These are phyloP conservation scores for Discostella stelligera DNA, from an alignment of 352 stramenopile genomes.

Conservation along the genomic window DNA sequence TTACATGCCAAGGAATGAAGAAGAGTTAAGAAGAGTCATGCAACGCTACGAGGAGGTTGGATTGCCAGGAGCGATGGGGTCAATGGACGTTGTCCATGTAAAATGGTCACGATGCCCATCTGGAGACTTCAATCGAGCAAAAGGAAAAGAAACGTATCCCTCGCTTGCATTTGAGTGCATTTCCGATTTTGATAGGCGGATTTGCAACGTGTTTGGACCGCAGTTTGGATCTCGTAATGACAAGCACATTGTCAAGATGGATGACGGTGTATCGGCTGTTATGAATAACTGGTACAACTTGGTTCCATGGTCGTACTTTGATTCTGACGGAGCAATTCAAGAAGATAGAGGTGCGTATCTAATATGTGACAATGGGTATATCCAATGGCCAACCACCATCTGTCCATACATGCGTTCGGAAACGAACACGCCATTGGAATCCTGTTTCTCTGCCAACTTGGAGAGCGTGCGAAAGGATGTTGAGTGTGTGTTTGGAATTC, in stretches of 20 bases:
- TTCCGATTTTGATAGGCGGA: conserved; percentile 8
- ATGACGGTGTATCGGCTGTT: conserved; percentile 21
- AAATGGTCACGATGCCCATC: conserved; percentile 35
- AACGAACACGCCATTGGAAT: not conserved
- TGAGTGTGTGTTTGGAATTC: conserved; percentile 52
- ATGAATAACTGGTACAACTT: conserved; percentile 16
- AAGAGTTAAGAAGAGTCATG: conserved; percentile 23
- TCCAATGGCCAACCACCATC: conserved; percentile 35
- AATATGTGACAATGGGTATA: conserved; percentile 45
- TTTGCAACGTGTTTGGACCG: conserved; percentile 7
- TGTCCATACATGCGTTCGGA: conserved; percentile 23
- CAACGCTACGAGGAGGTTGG: conserved; percentile 13
- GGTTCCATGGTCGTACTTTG: conserved; percentile 16
- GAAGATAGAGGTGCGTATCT: conserved; percentile 22
- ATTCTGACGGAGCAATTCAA: not conserved
- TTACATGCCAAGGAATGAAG: conserved; percentile 1
- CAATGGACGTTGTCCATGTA: conserved; percentile 47
- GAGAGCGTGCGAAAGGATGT: conserved; percentile 55
- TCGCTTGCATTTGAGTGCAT: conserved; percentile 38
- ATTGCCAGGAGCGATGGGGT: conserved; percentile 32
- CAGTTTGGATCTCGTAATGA: conserved; percentile 36
- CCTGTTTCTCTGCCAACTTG: conserved; percentile 28
- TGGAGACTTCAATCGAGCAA: conserved; percentile 10
- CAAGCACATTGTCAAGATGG: conserved; percentile 35
- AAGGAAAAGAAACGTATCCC: conserved; percentile 33